A percentile compares a stretch with the other conserved stretches of the same genome.
Conservation (phyloP, 176 grass and related monocot genomes). For the Triticum urartu region DNA sequence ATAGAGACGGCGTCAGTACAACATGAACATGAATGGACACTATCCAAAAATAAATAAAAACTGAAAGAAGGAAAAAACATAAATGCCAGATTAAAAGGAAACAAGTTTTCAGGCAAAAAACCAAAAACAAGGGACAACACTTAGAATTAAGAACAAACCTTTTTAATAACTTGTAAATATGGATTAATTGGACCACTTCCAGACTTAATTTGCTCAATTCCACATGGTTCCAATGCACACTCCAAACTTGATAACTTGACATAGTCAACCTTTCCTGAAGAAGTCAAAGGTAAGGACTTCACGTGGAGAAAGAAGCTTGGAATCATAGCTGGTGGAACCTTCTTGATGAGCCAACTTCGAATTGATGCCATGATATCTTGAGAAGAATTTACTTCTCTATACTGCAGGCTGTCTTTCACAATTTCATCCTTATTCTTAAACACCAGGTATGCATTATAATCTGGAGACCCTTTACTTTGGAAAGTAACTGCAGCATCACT, state of each 20-base stretch:
- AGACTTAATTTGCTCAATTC: constrained; percentile 23
- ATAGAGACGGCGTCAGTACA: constrained; percentile 19
- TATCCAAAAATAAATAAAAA: not conserved
- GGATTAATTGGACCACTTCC: constrained; percentile 37
- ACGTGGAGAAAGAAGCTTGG: constrained; percentile 55
- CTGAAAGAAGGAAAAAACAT: not conserved
- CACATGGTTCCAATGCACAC: constrained; percentile 21
- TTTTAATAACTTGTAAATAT: constrained; percentile 62
- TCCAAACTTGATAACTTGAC: constrained; percentile 50
- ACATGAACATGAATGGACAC: not conserved
- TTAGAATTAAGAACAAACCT: constrained; percentile 41
- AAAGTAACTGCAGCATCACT: constrained; percentile 67
- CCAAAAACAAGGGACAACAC: not conserved
- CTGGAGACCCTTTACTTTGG: constrained; percentile 29
- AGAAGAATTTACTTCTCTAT: constrained; percentile 22
- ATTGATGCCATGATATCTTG: constrained; percentile 52
- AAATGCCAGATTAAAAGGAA: not conserved
- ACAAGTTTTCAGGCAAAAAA: not conserved
- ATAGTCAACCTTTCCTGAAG: constrained; percentile 87
- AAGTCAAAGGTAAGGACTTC: constrained; percentile 62
- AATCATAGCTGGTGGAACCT: constrained; percentile 68
- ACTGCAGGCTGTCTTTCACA: not conserved
- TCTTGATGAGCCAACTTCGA: constrained; percentile 67
- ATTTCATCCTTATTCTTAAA: constrained; percentile 27
- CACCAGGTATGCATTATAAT: constrained; percentile 79